Conservation (phyloP, 2,329 filamentous ascomycete species). For the Calcarisporium arbuscula region DNA sequence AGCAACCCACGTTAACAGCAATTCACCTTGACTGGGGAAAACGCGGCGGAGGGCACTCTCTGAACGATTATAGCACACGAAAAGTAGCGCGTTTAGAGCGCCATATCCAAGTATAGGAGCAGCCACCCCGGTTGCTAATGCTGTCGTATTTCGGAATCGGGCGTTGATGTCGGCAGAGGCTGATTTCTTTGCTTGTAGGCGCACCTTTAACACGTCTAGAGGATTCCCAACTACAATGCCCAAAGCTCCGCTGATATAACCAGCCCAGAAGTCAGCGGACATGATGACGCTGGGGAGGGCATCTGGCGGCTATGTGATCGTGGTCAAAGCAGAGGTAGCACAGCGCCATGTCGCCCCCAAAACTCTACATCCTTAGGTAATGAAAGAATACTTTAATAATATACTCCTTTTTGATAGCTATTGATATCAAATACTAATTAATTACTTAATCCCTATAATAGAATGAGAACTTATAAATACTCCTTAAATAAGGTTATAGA, state of each 20-base stretch:
- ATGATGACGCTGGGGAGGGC: too few species aligned
- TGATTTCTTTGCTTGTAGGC: conserved; percentile 58
- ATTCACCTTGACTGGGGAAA: conserved; percentile 33
- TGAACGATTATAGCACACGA: conserved; percentile 85
- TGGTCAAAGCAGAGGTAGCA: too few species aligned
- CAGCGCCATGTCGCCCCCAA: too few species aligned
- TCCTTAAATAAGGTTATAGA: too few species aligned
- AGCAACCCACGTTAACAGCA: conserved; percentile 68
- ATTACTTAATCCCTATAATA: too few species aligned
- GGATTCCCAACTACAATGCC: conserved; percentile 89
- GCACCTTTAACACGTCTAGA: conserved; percentile 58
- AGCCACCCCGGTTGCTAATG: conserved; percentile 59
- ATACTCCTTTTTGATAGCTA: too few species aligned
- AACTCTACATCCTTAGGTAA: too few species aligned
- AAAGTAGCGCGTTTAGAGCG: conserved; percentile 82
- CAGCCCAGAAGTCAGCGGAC: conserved; percentile 90
- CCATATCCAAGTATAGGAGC: conserved; percentile 87
- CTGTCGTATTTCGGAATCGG: conserved; percentile 27
- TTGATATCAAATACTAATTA: too few species aligned
- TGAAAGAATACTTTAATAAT: too few species aligned
- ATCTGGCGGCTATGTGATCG: too few species aligned
- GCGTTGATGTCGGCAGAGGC: conserved; percentile 15
- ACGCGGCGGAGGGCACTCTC: conserved; percentile 51
- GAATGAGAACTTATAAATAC: too few species aligned
- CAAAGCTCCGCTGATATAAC: conserved; percentile 78